Conservation (phyloP, 495 filamentous ascomycete species). For the Xylaria grammica region DNA sequence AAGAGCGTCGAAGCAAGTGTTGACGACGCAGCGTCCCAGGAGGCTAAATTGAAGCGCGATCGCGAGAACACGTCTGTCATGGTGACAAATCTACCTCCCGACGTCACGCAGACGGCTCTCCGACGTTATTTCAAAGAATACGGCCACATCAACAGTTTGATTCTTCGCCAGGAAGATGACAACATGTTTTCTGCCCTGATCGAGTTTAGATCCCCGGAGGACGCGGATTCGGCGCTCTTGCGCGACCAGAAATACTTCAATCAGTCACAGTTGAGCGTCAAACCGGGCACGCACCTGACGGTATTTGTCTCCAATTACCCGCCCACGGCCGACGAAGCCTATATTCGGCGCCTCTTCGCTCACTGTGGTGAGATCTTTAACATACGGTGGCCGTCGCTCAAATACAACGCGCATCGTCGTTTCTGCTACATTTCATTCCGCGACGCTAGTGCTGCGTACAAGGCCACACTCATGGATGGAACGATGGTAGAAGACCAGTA, state of each 20-base stretch:
- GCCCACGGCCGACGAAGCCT: conserved; percentile 79
- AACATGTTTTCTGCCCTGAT: conserved; percentile 72
- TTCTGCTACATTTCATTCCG: conserved; percentile 95
- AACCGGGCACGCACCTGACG: conserved; percentile 73
- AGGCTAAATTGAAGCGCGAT: conserved; percentile 68
- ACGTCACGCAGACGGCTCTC: conserved; percentile 71
- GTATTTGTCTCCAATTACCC: conserved; percentile 93
- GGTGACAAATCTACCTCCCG: conserved; percentile 72
- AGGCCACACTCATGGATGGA: conserved; percentile 73
- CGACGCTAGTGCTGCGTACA: conserved; percentile 63
- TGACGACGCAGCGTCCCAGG: conserved; percentile 38
- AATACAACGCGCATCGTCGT: conserved; percentile 82
- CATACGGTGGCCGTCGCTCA: conserved; percentile 88
- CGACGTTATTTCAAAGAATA: conserved; percentile 91
- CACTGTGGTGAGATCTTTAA: conserved; percentile 80
- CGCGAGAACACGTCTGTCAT: conserved; percentile 87
- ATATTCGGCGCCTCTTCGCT: conserved; percentile 76
- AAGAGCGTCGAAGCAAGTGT: conserved; percentile 55
- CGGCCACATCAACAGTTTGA: conserved; percentile 79
- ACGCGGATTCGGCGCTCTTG: conserved; percentile 78
- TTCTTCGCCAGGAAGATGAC: conserved; percentile 62
- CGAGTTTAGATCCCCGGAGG: conserved; percentile 82
- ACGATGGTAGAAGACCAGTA: conserved; percentile 66
- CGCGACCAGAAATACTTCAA: conserved; percentile 77
- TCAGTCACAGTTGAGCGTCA: conserved; percentile 71